Evolutionary conservation across 768 basidiomycete genomes (phyloP).

Genomic region (Leucocoprinus leucothites): DNA sequence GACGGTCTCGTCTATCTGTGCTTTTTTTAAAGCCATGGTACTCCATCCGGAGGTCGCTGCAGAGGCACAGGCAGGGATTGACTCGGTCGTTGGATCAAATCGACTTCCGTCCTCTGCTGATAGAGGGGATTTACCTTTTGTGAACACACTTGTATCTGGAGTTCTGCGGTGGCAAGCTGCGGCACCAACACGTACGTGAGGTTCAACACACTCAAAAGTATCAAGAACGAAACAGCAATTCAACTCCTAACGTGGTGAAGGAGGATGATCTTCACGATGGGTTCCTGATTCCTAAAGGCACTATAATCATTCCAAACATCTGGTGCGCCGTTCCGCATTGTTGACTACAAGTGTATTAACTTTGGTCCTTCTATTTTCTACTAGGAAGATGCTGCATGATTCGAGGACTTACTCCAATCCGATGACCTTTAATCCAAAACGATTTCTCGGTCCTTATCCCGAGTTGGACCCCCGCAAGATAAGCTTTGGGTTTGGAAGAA

Average conservation of each 20-base stretch:
- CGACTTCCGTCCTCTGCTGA: slow-evolving; percentile 39
- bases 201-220: slow-evolving; percentile 1
- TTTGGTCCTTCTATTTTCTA: too few relatives aligned
- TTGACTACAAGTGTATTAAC: too few relatives aligned
- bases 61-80: slow-evolving; percentile 41
- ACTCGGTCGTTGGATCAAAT: slow-evolving; percentile 35
- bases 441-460: slow-evolving; percentile 39
- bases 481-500: slow-evolving; percentile 55
- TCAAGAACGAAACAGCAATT: slow-evolving; percentile 16
- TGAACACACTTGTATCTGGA: slow-evolving; percentile 36
- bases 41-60: slow-evolving; percentile 34
- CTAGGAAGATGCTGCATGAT: slow-evolving; percentile 42
- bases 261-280: slow-evolving; percentile 43
- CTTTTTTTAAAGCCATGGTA: slow-evolving; percentile 38
- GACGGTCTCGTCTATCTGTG: slow-evolving; percentile 36
- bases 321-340: too few relatives aligned
- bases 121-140: slow-evolving; percentile 36
- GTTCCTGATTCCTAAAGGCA: slow-evolving; percentile 43
- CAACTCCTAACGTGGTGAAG: slow-evolving; percentile 37
- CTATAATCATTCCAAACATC: slow-evolving; percentile 30
- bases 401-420: slow-evolving; percentile 39
- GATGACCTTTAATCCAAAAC: slow-evolving; percentile 41
- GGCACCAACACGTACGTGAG: slow-evolving; percentile 26
- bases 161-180: slow-evolving; percentile 33
- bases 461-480: slow-evolving; percentile 41